A percentile compares a stretch with the other conserved stretches of the same genome.
phyloP scores from a whole-genome alignment of 495 filamentous ascomycete genomes.

The Friedmanniomyces simplex region DNA sequence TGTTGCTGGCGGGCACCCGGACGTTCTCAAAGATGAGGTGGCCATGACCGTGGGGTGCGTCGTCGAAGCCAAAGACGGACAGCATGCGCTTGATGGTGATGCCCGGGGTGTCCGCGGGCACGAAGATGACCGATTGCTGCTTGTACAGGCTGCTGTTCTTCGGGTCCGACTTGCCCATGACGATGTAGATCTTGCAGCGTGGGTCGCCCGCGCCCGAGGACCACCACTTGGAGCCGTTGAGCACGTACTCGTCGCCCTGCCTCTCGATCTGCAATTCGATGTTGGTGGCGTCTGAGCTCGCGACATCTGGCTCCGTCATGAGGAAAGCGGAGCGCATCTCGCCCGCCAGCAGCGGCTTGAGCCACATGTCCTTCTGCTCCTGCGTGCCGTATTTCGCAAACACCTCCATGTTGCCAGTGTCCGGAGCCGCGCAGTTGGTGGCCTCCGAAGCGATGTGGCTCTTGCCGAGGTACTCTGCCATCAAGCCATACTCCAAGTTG shows the following conservation, averaged over 20 bases:
- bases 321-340: slow-evolving; percentile 37
- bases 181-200: slow-evolving; percentile 35
- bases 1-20: slow-evolving; percentile 32
- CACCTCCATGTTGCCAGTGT: slow-evolving; percentile 39
- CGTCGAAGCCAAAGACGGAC: slow-evolving; percentile 37
- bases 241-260: slow-evolving; percentile 33
- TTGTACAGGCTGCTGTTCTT: slow-evolving; percentile 30
- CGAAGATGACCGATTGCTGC: slow-evolving; percentile 36
- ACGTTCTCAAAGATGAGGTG: slow-evolving; percentile 36
- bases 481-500: slow-evolving; percentile 37
- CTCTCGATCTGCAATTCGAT: slow-evolving; percentile 30
- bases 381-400: slow-evolving; percentile 37
- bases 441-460: slow-evolving; percentile 33
- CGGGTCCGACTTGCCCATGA: slow-evolving; percentile 35
- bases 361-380: slow-evolving; percentile 34
- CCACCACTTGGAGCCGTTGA: slow-evolving; percentile 38
- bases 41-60: slow-evolving; percentile 37
- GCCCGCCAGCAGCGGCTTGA: slow-evolving; percentile 33
- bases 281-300: slow-evolving; percentile 35
- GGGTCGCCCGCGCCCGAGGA: slow-evolving; percentile 34
- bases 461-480: slow-evolving; percentile 38
- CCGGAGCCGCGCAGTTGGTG: slow-evolving; percentile 36
- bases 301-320: slow-evolving; percentile 38
- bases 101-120: slow-evolving; percentile 31
- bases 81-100: slow-evolving; percentile 39